A percentile compares a stretch with the other conserved stretches of the same genome.
Conservation (phyloP, 345 rosid species). For the Arabis alpina region DNA sequence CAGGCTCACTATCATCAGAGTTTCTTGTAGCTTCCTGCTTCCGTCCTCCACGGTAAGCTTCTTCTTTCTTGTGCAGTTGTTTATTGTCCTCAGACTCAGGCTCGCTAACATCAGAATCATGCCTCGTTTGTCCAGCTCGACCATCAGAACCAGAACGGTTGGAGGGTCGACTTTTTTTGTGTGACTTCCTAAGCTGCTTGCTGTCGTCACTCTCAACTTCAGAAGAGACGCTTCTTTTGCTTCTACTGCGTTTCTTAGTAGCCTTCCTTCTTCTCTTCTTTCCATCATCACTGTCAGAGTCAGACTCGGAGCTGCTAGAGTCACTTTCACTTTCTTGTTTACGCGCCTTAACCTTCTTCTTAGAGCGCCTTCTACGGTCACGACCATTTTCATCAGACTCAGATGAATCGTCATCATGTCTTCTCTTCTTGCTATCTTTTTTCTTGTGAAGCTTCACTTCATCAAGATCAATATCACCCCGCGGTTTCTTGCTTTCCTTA, state of each 20-base stretch:
- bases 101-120: constrained; percentile 54
- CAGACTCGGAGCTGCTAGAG: constrained; percentile 41
- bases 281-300: constrained; percentile 33
- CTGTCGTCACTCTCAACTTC: constrained; percentile 48
- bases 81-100: constrained; percentile 44
- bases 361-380: constrained; percentile 42
- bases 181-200: constrained; percentile 43
- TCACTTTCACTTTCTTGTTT: constrained; percentile 47
- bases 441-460: constrained; percentile 44
- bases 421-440: constrained; percentile 47
- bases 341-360: constrained; percentile 53
- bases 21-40: constrained; percentile 38
- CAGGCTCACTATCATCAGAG: constrained; percentile 41
- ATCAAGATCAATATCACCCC: constrained; percentile 39
- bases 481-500: constrained; percentile 46
- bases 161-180: constrained; percentile 42
- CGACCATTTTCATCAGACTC: constrained; percentile 52
- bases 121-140: constrained; percentile 37
- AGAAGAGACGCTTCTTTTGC: constrained; percentile 46
- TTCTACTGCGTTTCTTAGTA: constrained; percentile 48
- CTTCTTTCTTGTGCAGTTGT: constrained; percentile 30
- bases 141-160: constrained; percentile 42
- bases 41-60: constrained; percentile 21
- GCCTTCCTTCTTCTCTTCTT: constrained; percentile 44
- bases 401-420: constrained; percentile 55